Percentiles rank a stretch among this genome's conserved stretches.
phyloP scores from a whole-genome alignment of 345 rosid genomes.

The Theobroma cacao region DNA sequence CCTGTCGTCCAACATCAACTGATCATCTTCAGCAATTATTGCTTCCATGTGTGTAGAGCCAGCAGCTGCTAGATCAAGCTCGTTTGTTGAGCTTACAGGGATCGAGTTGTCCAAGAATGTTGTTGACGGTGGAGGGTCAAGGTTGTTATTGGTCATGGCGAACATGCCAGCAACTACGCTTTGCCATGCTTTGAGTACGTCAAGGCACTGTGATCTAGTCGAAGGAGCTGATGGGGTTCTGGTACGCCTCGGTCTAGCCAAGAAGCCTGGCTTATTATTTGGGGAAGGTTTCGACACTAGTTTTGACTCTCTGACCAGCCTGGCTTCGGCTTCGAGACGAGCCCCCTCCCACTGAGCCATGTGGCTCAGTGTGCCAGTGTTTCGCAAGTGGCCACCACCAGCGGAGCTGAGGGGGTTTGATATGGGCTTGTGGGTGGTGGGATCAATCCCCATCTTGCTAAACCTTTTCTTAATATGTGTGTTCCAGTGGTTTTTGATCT shows the following conservation, averaged over 20 bases:
- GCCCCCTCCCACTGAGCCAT: constrained; percentile 43
- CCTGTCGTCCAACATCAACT: not conserved
- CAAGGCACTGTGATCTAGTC: constrained; percentile 37
- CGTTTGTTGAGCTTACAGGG: not conserved
- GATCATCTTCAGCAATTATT: not conserved
- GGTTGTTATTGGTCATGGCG: not conserved
- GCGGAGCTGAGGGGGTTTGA: not conserved
- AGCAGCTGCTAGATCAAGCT: not conserved
- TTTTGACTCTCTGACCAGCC: constrained; percentile 20
- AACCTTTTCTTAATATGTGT: constrained; percentile 49
- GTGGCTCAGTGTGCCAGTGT: constrained; percentile 23
- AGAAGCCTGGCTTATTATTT: not conserved
- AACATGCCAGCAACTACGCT: constrained; percentile 32
- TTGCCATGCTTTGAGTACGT: constrained; percentile 44
- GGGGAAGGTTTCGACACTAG: not conserved
- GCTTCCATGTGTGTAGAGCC: not conserved
- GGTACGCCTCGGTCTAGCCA: not conserved
- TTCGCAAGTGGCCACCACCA: not conserved
- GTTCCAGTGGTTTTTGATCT: constrained; percentile 63
- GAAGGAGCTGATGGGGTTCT: not conserved
- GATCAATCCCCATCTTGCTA: constrained; percentile 40
- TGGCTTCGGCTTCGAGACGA: constrained; percentile 35
- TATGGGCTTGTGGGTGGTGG: constrained; percentile 45
- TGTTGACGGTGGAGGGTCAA: constrained; percentile 27
- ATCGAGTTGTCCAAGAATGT: constrained; percentile 4